These are phyloP conservation scores for Emergomyces orientalis DNA, from an alignment of 2,329 filamentous ascomycete species.

Conservation along the genomic window DNA sequence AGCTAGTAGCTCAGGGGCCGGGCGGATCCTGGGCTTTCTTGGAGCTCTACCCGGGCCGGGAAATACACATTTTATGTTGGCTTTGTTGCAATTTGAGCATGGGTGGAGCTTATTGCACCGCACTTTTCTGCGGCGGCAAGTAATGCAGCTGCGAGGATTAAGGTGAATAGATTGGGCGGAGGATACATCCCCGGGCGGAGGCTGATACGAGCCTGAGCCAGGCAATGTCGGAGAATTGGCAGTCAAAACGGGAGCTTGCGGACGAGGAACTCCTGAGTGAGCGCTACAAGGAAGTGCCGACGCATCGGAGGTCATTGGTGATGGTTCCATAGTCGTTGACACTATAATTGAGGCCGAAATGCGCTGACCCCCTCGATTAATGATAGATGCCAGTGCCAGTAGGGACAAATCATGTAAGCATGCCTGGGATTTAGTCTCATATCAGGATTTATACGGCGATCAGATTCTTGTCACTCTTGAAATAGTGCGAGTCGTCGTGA, in stretches of 20 bases:
- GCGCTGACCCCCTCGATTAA: neutral
- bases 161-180: slow-evolving; percentile 19
- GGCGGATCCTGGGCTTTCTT: slow-evolving; percentile 48
- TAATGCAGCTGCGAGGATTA: slow-evolving; percentile 38
- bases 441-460: neutral
- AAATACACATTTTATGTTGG: slow-evolving; percentile 52
- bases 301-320: neutral
- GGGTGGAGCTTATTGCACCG: slow-evolving; percentile 41
- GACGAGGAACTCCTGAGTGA: neutral
- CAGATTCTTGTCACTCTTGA: neutral
- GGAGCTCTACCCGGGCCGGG: slow-evolving; percentile 53
- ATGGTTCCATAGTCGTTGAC: neutral
- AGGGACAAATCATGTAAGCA: neutral
- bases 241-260: neutral
- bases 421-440: neutral
- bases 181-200: slow-evolving; percentile 19
- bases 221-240: neutral
- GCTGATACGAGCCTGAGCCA: slow-evolving; percentile 16
- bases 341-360: neutral
- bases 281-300: neutral
- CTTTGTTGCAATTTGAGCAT: slow-evolving; percentile 41
- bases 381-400: neutral
- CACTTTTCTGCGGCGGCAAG: slow-evolving; percentile 41
- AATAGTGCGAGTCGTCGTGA: neutral
- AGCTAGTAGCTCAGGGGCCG: slow-evolving; percentile 51